These are phyloP conservation scores for Priceomyces carsonii DNA, from an alignment of 805 yeast species.

Conservation along the genomic window DNA sequence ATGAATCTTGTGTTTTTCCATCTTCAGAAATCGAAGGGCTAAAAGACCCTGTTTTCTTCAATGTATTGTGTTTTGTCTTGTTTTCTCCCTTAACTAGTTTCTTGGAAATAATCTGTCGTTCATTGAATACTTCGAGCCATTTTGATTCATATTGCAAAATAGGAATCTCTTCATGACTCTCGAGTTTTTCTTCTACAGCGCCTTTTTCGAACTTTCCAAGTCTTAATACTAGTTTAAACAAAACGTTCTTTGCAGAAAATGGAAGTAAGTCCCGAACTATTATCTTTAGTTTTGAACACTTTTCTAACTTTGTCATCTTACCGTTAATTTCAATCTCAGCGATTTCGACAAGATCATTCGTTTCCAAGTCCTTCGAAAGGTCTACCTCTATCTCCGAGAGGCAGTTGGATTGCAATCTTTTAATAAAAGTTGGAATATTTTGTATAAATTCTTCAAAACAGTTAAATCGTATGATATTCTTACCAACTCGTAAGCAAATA, in stretches of 20 bases:
- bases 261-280: conserved; percentile 16
- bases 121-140: conserved; percentile 11
- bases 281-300: conserved; percentile 7
- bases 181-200: background rate
- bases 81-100: background rate
- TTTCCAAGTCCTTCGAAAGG: conserved; percentile 11
- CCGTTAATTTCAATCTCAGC: conserved; percentile 25
- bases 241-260: conserved; percentile 14
- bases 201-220: conserved; percentile 1
- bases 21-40: conserved; percentile 1
- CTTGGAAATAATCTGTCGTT: background rate
- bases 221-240: conserved; percentile 13
- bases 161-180: conserved; percentile 7
- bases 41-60: background rate
- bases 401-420: conserved; percentile 17
- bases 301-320: conserved; percentile 13
- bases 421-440: conserved; percentile 13
- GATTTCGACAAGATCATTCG: conserved; percentile 15
- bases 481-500: conserved; percentile 11
- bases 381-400: conserved; percentile 23
- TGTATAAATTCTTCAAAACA: conserved; percentile 17
- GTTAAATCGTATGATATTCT: conserved; percentile 17
- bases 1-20: conserved; percentile 3
- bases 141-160: conserved; percentile 7
- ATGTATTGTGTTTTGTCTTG: background rate